Conservation (phyloP, 257 asterid genomes). For the Salvia rosmarinus region DNA sequence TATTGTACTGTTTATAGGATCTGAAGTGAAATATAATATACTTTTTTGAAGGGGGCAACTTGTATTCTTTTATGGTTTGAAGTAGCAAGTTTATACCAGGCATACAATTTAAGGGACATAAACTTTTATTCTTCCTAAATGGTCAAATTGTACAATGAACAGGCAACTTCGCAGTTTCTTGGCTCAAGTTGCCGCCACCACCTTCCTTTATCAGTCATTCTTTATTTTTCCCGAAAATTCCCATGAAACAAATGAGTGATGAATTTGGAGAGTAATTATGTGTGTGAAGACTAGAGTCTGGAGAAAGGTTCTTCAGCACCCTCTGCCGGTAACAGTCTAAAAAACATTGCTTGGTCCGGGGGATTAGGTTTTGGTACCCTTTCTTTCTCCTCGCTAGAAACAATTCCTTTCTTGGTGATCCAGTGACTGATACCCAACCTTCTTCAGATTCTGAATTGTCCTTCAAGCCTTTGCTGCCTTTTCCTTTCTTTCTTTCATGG, state of each 20-base stretch:
- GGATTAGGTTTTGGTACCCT: constrained; percentile 2
- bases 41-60: neutral
- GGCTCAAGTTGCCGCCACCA: neutral
- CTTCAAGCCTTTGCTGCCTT: neutral
- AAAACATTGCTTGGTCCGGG: neutral
- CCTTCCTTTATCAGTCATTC: neutral
- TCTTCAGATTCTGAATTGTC: constrained; percentile 23
- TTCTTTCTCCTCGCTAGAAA: neutral
- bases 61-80: neutral
- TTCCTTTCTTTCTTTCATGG: constrained; percentile 8
- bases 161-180: neutral
- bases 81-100: constrained; percentile 11
- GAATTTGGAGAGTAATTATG: constrained; percentile 5
- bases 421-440: neutral
- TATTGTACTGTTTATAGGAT: neutral
- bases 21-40: neutral
- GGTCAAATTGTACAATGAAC: constrained; percentile 15
- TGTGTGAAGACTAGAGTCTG: neutral
- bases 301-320: constrained; percentile 3
- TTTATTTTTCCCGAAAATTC: neutral
- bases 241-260: neutral
- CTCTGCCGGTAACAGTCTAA: neutral
- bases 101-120: neutral
- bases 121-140: constrained; percentile 5
- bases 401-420: constrained; percentile 29